A percentile compares a stretch with the other conserved stretches of the same genome.
phyloP scores from a whole-genome alignment of 805 yeast genomes.

The Middelhovenomyces tepae region DNA sequence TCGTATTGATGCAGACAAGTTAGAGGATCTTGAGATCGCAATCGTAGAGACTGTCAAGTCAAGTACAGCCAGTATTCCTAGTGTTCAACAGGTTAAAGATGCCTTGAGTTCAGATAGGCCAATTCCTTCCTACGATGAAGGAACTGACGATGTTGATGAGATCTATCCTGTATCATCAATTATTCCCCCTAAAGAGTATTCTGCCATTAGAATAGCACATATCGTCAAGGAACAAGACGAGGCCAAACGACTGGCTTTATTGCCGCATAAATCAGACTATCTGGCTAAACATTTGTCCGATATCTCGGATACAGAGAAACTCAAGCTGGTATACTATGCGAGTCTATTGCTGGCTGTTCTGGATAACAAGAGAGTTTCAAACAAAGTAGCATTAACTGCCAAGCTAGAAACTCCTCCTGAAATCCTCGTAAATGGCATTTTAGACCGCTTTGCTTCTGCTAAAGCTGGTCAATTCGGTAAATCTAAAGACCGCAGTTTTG shows the following conservation, averaged over 20 bases:
- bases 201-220: constrained; percentile 54
- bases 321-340: constrained; percentile 69
- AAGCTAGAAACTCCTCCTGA: constrained; percentile 67
- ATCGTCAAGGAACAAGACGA: constrained; percentile 42
- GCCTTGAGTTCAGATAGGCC: constrained; percentile 63
- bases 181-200: constrained; percentile 59
- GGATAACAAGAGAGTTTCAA: constrained; percentile 56
- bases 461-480: constrained; percentile 60
- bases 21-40: constrained; percentile 65
- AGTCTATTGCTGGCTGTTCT: constrained; percentile 76
- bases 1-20: constrained; percentile 73
- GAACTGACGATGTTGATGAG: constrained; percentile 77
- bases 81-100: constrained; percentile 52
- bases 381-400: constrained; percentile 50
- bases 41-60: constrained; percentile 72
- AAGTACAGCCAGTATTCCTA: constrained; percentile 65
- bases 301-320: constrained; percentile 41
- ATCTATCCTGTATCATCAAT: constrained; percentile 67
- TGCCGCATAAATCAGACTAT: constrained; percentile 56
- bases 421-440: constrained; percentile 56
- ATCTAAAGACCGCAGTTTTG: constrained; percentile 66
- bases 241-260: constrained; percentile 42
- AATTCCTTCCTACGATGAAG: constrained; percentile 66
- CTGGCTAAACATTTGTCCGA: constrained; percentile 15
- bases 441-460: constrained; percentile 61